Evolutionary conservation across 768 basidiomycete genomes (phyloP).

Genomic region (Leccinum barrowsii): DNA sequence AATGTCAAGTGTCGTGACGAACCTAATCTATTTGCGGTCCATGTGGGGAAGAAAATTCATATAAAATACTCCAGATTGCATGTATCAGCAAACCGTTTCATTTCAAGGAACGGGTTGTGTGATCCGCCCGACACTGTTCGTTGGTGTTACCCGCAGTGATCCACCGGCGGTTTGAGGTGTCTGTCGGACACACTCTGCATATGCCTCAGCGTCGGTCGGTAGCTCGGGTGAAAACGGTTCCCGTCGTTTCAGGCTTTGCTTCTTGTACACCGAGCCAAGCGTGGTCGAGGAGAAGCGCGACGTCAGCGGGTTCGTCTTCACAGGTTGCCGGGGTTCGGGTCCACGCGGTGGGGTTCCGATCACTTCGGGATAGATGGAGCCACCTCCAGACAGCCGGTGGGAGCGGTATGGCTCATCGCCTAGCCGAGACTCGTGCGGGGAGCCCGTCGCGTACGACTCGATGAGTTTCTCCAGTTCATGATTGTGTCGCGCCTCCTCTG

Average conservation of each 20-base stretch:
- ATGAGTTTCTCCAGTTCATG: conserved; percentile 50
- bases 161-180: conserved; percentile 31
- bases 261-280: conserved; percentile 33
- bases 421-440: conserved; percentile 31
- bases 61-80: conserved; percentile 7
- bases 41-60: conserved; percentile 20
- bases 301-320: conserved; percentile 44
- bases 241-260: conserved; percentile 28
- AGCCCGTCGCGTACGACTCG: conserved; percentile 41
- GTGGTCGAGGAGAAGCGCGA: conserved; percentile 51
- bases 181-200: conserved; percentile 47
- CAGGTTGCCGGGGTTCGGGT: conserved; percentile 73
- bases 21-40: conserved; percentile 24
- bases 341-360: conserved; percentile 59
- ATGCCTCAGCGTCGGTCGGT: conserved; percentile 58
- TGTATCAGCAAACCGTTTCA: conserved; percentile 23
- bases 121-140: conserved; percentile 40
- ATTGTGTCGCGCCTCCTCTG: conserved; percentile 49
- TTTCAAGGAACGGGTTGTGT: conserved; percentile 51
- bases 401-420: conserved; percentile 24
- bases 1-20: conserved; percentile 3
- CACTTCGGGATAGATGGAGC: conserved; percentile 64
- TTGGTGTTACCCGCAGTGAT: conserved; percentile 41
- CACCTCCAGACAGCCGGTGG: conserved; percentile 38
- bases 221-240: conserved; percentile 26